Base-by-base conservation (phyloP, 1,139 yeast species). In the Sugiyamaella pinicola region DNA sequence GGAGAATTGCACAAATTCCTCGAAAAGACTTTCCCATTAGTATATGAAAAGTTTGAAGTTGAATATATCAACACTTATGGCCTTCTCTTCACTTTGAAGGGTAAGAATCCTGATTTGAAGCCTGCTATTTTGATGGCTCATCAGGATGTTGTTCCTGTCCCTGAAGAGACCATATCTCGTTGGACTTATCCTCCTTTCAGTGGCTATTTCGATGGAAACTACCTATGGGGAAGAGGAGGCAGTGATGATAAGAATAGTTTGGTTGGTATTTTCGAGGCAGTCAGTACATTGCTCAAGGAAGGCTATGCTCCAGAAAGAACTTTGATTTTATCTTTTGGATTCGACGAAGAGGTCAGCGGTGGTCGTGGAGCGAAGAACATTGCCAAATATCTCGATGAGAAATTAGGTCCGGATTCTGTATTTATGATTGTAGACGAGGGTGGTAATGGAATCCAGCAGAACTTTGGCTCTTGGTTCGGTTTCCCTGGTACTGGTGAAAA, bases 61-160 rank as follows among this genome's bases (percentile, higher is more conserved):
- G 83, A 81, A 47, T 75, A 73, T 39, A 82, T 86, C 54, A 87
- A 87, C 64, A 78, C 83, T 44, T 79, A 83, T 57, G 93, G 90
- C 0, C 72, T 87, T 57, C 76, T 87, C 19, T 80, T 76, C 66
- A 78, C 84, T 29, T 83, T 87, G 83, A 69, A 79, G 58, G 95
- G 95, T 10, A 64, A 80, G 0, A 70, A 82, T 56, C 47, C 66
- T 5, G 55, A 63, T 3, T 72, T 84, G 61, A 81, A 83, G 66
- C 95, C 95, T 4, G 58, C 84, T 26, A 64, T 87, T 69, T 70
- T 87, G 47, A 78, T 83, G 69, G 91, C 91, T 2, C 96, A 88
- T 68, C 88, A 83, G 66, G 95, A 87, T 65, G 87, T 84, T 9
- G 95, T 87, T 10, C 95, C 95, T 0, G 85, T 87, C 13, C 86